Base-by-base conservation (phyloP, 805 yeast genomes). In the Citeromyces matritensis region DNA sequence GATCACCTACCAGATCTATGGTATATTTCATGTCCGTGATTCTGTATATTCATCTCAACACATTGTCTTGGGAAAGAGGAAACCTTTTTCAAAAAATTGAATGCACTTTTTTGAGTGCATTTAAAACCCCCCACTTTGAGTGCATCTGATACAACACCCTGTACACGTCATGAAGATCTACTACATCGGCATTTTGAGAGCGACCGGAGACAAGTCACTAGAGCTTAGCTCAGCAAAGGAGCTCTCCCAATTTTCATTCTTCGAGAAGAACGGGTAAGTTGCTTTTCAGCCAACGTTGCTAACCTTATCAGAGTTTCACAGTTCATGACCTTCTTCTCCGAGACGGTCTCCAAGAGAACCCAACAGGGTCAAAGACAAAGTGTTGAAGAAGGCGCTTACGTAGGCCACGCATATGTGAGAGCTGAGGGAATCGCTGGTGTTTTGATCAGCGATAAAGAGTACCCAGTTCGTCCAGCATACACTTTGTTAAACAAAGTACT, bases 381-480 rank as follows among this genome's bases (percentile, higher is more conserved):
- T 51, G 81, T 91, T 33, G 95, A 91, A 52, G 96, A 91, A 54
- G 86, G 85, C 34, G 65, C 67, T 56, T 88, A 91, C 53, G 66
- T 83, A 7, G 96, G 95, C 5, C 97, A 91, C 53, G 88, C 85
- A 0, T 91, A 79, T 54, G 75, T 86, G 21, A 69, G 97, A 42
- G 56, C 79, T 15, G 97, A 91, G 53, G 97, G 96, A 3, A 49
- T 88, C 24, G 80, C 94, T 14, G 95, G 94, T 39, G 94, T 91
- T 23, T 58, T 91, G 38, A 81, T 91, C 52, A 73, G 95, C 29
- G 98, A 91, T 53, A 81, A 82, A 53, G 96, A 88, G 43, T 91
- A 91, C 55, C 98, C 97, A 2, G 88, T 84, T 23, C 70, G 98
- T 51, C 97, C 95, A 9, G 97, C 96, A 1, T 88, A 84, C 57